phyloP scores from a whole-genome alignment of 176 grass and related monocot genomes.

The Poa annua region DNA sequence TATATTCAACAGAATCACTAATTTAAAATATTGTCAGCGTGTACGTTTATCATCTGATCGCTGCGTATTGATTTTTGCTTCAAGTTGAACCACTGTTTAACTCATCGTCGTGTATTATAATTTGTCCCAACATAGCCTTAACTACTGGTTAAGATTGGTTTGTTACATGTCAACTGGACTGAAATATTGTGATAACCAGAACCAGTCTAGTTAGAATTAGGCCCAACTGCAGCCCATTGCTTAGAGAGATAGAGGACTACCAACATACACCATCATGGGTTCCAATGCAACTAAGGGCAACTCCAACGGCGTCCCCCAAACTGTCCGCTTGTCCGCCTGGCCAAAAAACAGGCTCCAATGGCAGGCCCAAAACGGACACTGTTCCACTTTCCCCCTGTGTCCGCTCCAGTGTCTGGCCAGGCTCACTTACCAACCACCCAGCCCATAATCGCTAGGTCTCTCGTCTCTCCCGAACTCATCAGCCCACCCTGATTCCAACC shows the following conservation, averaged over 20 bases:
- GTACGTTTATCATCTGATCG: background rate
- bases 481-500: too few relatives aligned
- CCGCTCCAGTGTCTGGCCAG: too few relatives aligned
- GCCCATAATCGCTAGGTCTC: too few relatives aligned
- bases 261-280: background rate
- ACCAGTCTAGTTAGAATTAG: background rate
- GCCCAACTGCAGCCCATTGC: background rate
- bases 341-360: too few relatives aligned
- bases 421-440: too few relatives aligned
- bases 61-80: conserved; percentile 19
- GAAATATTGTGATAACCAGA: background rate
- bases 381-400: too few relatives aligned
- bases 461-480: too few relatives aligned
- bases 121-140: too few relatives aligned
- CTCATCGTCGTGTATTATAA: too few relatives aligned
- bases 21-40: background rate
- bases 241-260: background rate
- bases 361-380: too few relatives aligned
- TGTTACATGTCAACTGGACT: background rate
- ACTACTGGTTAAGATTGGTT: background rate
- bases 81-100: background rate
- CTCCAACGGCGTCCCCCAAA: too few relatives aligned
- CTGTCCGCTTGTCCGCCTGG: too few relatives aligned
- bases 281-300: background rate
- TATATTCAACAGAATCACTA: background rate